Base-by-base conservation (phyloP, 2,329 filamentous ascomycete species). In the Lachnellula subtilissima region DNA sequence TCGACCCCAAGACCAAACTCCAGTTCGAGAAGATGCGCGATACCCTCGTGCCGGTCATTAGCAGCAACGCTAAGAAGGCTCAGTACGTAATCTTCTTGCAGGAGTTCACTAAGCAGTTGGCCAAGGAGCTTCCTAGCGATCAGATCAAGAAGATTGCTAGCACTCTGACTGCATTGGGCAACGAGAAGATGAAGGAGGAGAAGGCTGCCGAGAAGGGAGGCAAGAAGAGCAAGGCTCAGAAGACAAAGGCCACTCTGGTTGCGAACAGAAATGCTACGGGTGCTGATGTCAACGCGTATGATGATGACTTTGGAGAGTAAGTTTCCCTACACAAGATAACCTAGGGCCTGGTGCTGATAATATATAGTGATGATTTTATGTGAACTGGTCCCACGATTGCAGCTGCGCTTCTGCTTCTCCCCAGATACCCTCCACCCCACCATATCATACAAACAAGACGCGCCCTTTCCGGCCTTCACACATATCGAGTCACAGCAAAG, bases 141-240 rank as follows among this genome's bases (percentile, higher is more conserved):
- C 91, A 97, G 76, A 92, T 97, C 75, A 97, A 97, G 83, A 97
- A 97, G 81, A 84, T 96, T 63, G 84, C 91, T 12, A 95, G 89
- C 73, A 82, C 83, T 5, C 75, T 99, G 68, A 96, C 92, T n/a
- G 87, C 91, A 5, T 81, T 96, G 55, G 83, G 90, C 71, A 99
- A 99, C 72, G 94, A 97, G 83, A 97, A 96, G 82, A 87, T 97
- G 87, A 95, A 91, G 79, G 92, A 97, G 74, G 94, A 99, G 82
- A 97, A 97, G 82, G 86, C 87, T 4, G 84, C 89, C 3, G 91
- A 96, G 63, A 97, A 96, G 80, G 86, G 89, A 53, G 89, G 87
- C 68, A 99, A 97, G 88, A 99, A 97, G 85, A 85, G 80, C 66
- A 97, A 97, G 83, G 92, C 92, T 4, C 88, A 90, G 60, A 97